Conservation (phyloP, 1,284 basidiomycete species). For the Ustilago sp. region DNA sequence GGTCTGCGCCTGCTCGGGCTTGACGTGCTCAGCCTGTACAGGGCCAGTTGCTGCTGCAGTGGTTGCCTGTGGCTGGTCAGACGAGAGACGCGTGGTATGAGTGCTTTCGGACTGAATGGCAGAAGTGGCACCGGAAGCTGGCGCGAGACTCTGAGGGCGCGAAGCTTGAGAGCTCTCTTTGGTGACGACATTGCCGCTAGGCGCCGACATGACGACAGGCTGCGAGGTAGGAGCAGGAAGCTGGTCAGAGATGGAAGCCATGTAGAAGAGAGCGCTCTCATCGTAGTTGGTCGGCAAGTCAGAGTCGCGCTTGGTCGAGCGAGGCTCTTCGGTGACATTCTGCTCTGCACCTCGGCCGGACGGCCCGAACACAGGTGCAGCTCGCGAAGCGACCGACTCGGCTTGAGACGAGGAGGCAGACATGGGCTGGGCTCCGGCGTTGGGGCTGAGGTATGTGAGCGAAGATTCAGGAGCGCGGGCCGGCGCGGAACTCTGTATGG, state of each 20-base stretch:
- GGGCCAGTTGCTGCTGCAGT: constrained; percentile 1
- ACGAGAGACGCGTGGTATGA: constrained; percentile 34
- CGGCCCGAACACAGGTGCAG: constrained; percentile 36
- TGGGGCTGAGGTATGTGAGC: constrained; percentile 31
- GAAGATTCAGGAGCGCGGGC: constrained; percentile 25
- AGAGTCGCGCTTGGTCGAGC: constrained; percentile 33
- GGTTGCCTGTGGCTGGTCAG: constrained; percentile 26
- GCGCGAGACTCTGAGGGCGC: constrained; percentile 43
- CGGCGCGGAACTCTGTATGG: neutral
- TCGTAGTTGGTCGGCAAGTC: constrained; percentile 54
- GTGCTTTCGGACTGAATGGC: constrained; percentile 43
- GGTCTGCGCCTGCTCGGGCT: constrained; percentile 8
- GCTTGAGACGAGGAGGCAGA: constrained; percentile 13
- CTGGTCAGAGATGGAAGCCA: constrained; percentile 61
- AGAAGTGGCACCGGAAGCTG: constrained; percentile 33
- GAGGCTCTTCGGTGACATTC: constrained; percentile 18
- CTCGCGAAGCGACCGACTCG: constrained; percentile 10
- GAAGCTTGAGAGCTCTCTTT: constrained; percentile 41
- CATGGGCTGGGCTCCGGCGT: constrained; percentile 15
- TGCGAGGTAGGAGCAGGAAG: constrained; percentile 48
- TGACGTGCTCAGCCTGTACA: constrained; percentile 8
- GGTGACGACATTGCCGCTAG: constrained; percentile 26
- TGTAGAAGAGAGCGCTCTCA: constrained; percentile 64
- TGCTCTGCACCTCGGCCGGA: constrained; percentile 49
- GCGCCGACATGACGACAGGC: constrained; percentile 37